phyloP scores from a whole-genome alignment of 176 grass and related monocot genomes.

The Thalia dealbata region DNA sequence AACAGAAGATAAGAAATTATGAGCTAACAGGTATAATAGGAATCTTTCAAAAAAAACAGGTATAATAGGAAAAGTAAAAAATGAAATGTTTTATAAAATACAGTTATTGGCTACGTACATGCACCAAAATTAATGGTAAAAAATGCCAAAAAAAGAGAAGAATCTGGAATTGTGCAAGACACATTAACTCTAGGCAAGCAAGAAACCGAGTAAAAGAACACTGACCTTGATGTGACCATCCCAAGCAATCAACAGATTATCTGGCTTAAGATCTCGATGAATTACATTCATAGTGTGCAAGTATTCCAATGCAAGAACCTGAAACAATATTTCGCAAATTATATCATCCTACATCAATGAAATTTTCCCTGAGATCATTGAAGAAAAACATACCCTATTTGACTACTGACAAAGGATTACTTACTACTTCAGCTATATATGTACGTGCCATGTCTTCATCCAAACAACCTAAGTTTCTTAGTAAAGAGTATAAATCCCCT shows the following conservation, averaged over 20 bases:
- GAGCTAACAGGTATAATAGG: not conserved
- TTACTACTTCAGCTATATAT: constrained; percentile 86
- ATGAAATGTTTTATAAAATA: not conserved
- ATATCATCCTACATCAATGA: not conserved
- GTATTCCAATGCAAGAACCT: constrained; percentile 95
- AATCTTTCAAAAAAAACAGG: no score
- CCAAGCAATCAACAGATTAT: constrained; percentile 78
- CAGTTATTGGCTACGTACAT: not conserved
- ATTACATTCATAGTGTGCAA: constrained; percentile 92
- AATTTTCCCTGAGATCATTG: not conserved
- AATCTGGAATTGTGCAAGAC: not conserved
- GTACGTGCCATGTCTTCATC: constrained; percentile 91
- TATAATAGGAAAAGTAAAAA: not conserved
- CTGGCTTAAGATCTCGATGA: constrained; percentile 83
- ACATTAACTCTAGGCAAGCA: not conserved
- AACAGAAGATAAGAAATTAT: constrained; percentile 4
- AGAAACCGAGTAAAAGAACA: constrained; percentile 3
- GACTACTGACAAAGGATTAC: constrained; percentile 1
- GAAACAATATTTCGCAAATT: constrained; percentile 16
- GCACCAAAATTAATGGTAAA: not conserved
- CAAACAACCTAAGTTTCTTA: constrained; percentile 78
- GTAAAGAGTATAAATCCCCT: constrained; percentile 85
- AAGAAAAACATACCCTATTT: not conserved
- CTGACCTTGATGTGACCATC: constrained; percentile 84
- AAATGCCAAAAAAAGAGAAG: not conserved